These are phyloP conservation scores for Gymnopilus dilepis DNA, from an alignment of 768 basidiomycete genomes.

Conservation along the genomic window DNA sequence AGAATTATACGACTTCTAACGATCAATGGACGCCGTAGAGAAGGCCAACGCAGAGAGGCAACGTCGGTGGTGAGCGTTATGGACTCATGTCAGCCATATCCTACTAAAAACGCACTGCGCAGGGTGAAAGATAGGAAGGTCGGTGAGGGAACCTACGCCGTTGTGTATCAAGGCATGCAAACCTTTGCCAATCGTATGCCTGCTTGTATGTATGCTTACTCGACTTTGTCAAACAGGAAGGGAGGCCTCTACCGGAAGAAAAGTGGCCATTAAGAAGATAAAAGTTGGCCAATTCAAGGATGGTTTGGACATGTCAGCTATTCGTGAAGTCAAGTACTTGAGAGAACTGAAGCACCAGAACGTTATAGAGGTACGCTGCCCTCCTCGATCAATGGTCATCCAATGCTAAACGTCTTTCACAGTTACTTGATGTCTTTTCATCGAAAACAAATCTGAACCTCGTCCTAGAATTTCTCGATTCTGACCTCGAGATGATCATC, in stretches of 20 bases:
- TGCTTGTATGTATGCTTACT: slow-evolving; percentile 5
- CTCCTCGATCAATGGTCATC: background rate
- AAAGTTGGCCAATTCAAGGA: slow-evolving; percentile 97
- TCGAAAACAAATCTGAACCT: slow-evolving; percentile 96
- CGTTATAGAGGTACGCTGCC: slow-evolving; percentile 78
- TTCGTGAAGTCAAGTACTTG: slow-evolving; percentile 97
- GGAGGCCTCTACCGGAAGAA: slow-evolving; percentile 75
- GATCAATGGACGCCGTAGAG: slow-evolving; percentile 82
- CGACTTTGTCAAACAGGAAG: slow-evolving; percentile 52
- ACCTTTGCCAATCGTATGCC: background rate
- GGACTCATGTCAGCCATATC: too few species aligned
- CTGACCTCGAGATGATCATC: slow-evolving; percentile 96
- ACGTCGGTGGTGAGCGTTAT: slow-evolving; percentile 31
- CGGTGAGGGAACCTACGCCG: slow-evolving; percentile 94
- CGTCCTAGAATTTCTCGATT: slow-evolving; percentile 95
- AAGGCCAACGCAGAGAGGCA: slow-evolving; percentile 77
- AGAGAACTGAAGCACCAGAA: slow-evolving; percentile 94
- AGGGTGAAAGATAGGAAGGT: slow-evolving; percentile 86
- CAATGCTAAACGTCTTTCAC: slow-evolving; percentile 3
- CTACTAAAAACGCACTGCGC: too few species aligned
- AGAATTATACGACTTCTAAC: background rate
- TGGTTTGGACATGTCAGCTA: slow-evolving; percentile 98
- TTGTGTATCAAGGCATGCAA: slow-evolving; percentile 84
- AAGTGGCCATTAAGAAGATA: slow-evolving; percentile 98
- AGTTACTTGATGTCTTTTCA: slow-evolving; percentile 97